These are phyloP conservation scores for Coffea canephora DNA, from an alignment of 257 asterid genomes.

Conservation along the genomic window DNA sequence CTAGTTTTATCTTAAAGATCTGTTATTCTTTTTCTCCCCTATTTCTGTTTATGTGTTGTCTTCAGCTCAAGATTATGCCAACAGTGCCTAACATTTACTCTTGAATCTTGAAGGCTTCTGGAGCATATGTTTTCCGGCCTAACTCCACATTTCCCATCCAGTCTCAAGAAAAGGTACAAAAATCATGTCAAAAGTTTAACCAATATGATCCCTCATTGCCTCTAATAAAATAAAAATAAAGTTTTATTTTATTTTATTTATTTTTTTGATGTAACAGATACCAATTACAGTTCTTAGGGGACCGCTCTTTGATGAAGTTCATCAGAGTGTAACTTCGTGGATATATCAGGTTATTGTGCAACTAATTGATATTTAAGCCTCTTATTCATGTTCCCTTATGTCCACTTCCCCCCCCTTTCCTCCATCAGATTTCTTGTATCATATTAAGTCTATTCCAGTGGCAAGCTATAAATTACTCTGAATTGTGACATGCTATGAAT, in stretches of 20 bases:
- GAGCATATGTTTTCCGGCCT: constrained; percentile 93
- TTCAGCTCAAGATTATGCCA: neutral
- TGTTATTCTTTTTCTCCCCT: neutral
- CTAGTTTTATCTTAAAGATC: neutral
- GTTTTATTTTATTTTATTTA: neutral
- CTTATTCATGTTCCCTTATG: neutral
- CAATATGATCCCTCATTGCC: constrained; percentile 2
- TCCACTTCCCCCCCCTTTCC: neutral
- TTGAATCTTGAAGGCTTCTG: constrained; percentile 62
- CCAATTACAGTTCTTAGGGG: constrained; percentile 66
- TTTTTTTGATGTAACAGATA: constrained; percentile 32
- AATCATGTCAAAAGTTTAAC: constrained; percentile 1
- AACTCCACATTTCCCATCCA: constrained; percentile 57
- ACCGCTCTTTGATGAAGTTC: constrained; percentile 89
- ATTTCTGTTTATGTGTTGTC: too few relatives aligned
- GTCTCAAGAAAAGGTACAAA: constrained; percentile 52
- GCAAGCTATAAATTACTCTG: too few relatives aligned
- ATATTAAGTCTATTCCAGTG: too few relatives aligned
- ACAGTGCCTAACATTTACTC: neutral
- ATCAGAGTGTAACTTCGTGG: constrained; percentile 80
- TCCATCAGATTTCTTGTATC: neutral
- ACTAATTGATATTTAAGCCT: constrained; percentile 12
- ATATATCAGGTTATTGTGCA: constrained; percentile 66
- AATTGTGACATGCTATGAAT: too few relatives aligned
- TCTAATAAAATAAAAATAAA: neutral